A percentile compares a stretch with the other conserved stretches of the same genome.
Conservation (phyloP, 371 early-diverging fungal genomes). For the Lichtheimia corymbifera region DNA sequence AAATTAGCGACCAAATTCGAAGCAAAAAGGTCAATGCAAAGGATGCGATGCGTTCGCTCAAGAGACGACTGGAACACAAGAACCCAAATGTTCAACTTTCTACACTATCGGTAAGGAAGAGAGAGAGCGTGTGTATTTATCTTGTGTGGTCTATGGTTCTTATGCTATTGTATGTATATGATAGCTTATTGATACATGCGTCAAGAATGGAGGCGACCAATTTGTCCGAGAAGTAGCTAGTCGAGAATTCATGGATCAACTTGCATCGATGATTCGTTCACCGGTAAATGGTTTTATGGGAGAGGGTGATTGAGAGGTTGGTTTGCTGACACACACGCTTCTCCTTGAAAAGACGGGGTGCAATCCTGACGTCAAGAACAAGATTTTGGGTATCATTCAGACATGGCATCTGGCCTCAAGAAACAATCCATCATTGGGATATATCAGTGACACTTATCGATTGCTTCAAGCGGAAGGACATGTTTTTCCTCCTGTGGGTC, state of each 20-base stretch:
- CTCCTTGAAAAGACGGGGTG: conserved; percentile 32
- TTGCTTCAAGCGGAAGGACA: conserved; percentile 74
- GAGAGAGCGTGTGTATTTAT: neutral
- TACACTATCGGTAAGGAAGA: conserved; percentile 72
- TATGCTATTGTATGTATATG: neutral
- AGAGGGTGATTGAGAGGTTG: neutral
- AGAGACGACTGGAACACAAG: conserved; percentile 74
- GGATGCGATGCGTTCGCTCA: conserved; percentile 76
- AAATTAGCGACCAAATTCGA: conserved; percentile 91
- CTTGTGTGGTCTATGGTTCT: neutral
- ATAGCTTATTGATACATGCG: conserved; percentile 88
- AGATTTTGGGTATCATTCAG: conserved; percentile 77
- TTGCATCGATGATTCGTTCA: conserved; percentile 67
- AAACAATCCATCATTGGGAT: conserved; percentile 73
- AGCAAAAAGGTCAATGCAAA: conserved; percentile 84
- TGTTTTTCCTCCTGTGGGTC: conserved; percentile 74
- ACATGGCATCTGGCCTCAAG: conserved; percentile 87
- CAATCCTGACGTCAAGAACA: conserved; percentile 74
- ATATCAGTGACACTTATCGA: conserved; percentile 77
- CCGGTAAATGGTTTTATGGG: conserved; percentile 48
- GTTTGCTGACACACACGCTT: neutral
- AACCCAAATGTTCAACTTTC: conserved; percentile 95
- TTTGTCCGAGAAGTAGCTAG: conserved; percentile 90
- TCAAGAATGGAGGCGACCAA: conserved; percentile 91
- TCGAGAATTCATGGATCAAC: conserved; percentile 87